phyloP scores from a whole-genome alignment of 345 rosid species.

The Melaleuca quinquenervia region DNA sequence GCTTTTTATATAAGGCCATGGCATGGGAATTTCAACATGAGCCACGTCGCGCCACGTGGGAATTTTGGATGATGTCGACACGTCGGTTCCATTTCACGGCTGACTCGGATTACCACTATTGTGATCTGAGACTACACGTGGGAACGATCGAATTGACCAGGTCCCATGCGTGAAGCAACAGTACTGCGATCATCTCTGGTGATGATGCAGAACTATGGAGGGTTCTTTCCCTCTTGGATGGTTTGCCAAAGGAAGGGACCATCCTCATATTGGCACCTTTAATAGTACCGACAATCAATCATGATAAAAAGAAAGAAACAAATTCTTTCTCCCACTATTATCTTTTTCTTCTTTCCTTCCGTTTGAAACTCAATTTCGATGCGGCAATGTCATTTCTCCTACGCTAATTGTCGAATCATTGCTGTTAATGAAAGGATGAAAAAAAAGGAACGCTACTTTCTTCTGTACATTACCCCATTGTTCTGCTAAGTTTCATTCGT shows the following conservation, averaged over 20 bases:
- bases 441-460: not conserved
- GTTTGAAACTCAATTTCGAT: not conserved
- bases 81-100: not conserved
- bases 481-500: not conserved
- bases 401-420: not conserved
- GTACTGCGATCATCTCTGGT: not conserved
- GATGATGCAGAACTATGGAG: not conserved
- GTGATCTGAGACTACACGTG: not conserved
- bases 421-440: not conserved
- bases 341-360: not conserved
- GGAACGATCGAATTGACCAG: not conserved
- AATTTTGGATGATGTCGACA: not conserved
- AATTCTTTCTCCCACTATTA: rapidly evolving
- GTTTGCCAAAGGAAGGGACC: not conserved
- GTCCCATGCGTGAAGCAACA: not conserved
- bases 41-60: not conserved
- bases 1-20: not conserved
- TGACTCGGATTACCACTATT: not conserved
- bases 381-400: not conserved
- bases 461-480: not conserved
- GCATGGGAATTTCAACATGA: not conserved
- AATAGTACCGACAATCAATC: not conserved
- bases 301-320: not conserved
- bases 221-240: not conserved
- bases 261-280: not conserved